Base-by-base conservation (phyloP, 176 grass and related monocot species). In the Paspalum notatum region DNA sequence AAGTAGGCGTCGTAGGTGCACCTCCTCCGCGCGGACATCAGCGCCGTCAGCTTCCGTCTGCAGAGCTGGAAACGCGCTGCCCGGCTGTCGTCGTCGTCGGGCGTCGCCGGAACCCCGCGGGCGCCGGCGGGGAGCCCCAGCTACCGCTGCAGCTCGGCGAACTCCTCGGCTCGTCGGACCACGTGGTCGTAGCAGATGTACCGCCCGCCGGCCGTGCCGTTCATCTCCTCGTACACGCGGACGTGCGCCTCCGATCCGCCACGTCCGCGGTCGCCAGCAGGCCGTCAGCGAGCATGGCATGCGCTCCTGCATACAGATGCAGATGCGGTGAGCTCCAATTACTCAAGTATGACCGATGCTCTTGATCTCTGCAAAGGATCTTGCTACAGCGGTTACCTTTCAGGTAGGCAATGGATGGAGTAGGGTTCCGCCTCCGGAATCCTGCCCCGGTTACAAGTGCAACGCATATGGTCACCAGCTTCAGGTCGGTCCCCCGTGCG, bases 171-270 rank as follows among this genome's bases (percentile, higher is more conserved):
- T 47, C 75, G 68, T 47, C 82, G 86, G 62, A 99, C 86, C 38
- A 93, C 80, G 68, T 68, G 96, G 62, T 95, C 96, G 50, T 91
- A 99, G 86, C 92, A 99, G 54, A 99, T 86, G 84, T 99, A 99
- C 67, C 96, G 51, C 1, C 96, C 96, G 15, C 96, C 91, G 56
- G 96, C 96, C 60, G 86, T 82, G 87, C 66, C 75, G 78, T 42
- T 91, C 92, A 99, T 93, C 52, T 76, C 90, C 75, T 93, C 96
- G 37, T 95, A 99, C 22, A 99, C 88, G 13, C 84, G 82, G 63
- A 99, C 92, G 58, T 99, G 96, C 69, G 92, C 96, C 81, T 99
- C 96, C 1, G 90, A n/a, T n/a, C 92, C 18, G 88, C 89, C 53
- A 95, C 86, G 11, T 88, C 83, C 42, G 90, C 88, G 13, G 96